Base-by-base conservation (phyloP, 148 eudicot genomes). In the Dysphania ambrosioides region DNA sequence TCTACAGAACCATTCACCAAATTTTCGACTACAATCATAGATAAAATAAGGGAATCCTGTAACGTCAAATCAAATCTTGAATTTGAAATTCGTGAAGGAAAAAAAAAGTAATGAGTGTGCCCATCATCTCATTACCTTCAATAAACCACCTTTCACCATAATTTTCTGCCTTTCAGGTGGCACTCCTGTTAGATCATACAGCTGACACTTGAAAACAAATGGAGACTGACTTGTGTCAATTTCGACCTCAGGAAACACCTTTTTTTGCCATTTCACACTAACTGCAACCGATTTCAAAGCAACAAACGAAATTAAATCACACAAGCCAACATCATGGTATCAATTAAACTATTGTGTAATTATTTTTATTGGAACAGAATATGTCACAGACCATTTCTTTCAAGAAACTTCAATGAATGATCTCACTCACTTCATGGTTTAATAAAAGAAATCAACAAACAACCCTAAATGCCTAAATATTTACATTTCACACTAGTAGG, bases 131-230 rank as follows among this genome's bases (percentile, higher is more conserved):
- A 67, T 76, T 89, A 95, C 98, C 98, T 95, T 92, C 65, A 95
- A 73, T 77, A 95, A 86, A 76, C 98, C 98, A 85, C 98, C 98
- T 77, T 90, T 95, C 40, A 89, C 91, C 98, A 95, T 90, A 69
- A 95, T 95, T 79, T 95, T 95, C 76, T 95, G 98, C 80, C 98
- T 95, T 82, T 95, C 97, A 60, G 97, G 98, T 18, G 98, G 97
- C 34, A 95, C 98, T 79, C 97, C 98, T 24, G 97, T 95, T 29
- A 95, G 88, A 86, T 90, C 97, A 75, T 62, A 95, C 72, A 95
- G 73, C 81, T 95, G 98, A 83, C 86, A 84, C 75, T 95, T 95
- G 86, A 95, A 95, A 77, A 95, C 86, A 76, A 82, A 92, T 21
- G 98, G 97, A 59, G 97, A 80, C 83, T 92, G 92, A 72, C 80